phyloP scores from a whole-genome alignment of 75 land plant genomes.

The Larix kaempferi region DNA sequence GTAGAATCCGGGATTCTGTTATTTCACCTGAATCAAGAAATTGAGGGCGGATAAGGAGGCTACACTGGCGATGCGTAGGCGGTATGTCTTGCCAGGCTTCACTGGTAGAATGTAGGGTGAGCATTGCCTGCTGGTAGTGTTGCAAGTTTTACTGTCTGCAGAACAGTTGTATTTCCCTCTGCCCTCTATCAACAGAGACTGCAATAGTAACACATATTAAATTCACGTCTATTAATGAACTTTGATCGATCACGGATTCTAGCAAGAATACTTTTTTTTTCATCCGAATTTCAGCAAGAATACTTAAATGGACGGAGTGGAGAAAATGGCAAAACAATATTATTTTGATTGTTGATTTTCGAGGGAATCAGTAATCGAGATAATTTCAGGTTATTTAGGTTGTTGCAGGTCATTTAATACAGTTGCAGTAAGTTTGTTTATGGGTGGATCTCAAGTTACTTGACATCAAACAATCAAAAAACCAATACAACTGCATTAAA shows the following conservation, averaged over 20 bases:
- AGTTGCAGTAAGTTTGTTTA: too few species aligned
- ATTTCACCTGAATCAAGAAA: conserved; percentile 19
- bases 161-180: conserved; percentile 51
- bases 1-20: conserved; percentile 68
- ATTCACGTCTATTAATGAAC: conserved; percentile 11
- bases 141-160: conserved; percentile 24
- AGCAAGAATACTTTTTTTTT: background rate
- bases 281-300: too few species aligned
- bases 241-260: background rate
- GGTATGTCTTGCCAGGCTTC: conserved; percentile 3
- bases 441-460: too few species aligned
- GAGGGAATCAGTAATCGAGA: too few species aligned
- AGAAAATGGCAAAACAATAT: too few species aligned
- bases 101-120: conserved; percentile 47
- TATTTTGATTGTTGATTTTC: too few species aligned
- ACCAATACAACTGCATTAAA: too few species aligned
- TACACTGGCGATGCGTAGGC: background rate
- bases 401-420: too few species aligned
- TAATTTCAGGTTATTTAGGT: too few species aligned
- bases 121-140: conserved; percentile 32
- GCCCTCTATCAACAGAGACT: conserved; percentile 58
- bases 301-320: background rate
- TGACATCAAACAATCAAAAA: too few species aligned
- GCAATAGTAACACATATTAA: conserved; percentile 5
- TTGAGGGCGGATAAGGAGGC: background rate